Base-by-base conservation (phyloP, 2,329 filamentous ascomycete species). In the Metarhizium album region DNA sequence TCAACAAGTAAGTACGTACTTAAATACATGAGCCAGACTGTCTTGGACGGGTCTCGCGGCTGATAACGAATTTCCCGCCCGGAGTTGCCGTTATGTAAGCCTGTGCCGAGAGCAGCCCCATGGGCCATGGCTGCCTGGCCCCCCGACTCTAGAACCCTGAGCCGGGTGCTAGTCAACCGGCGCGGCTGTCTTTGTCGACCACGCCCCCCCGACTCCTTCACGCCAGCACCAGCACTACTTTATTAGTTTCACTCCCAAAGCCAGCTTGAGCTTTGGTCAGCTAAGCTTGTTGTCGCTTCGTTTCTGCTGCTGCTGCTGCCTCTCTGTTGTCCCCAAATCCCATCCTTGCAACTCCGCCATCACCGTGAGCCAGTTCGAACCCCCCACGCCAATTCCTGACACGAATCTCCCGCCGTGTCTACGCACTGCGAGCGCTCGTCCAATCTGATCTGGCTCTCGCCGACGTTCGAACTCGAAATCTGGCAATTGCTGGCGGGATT, bases 61-160 rank as follows among this genome's bases (percentile, higher is more conserved):
- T 29, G 27, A 29, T 29, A 9, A 29, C 27, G 27, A 29, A 9
- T 29, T 29, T 29, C 27, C 27, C 27, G 27, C 27, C 27, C 27
- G 27, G 49, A 43, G 42, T 48, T 31, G 24, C 45, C 45, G 43
- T 54, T 54, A 54, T 51, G 53, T 54, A 54, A 54, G 53, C 53
- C 20, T 29, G 35, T 7, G 33, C 33, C 33, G 33, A 35, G 33
- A 35, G 33, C 33, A 35, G 13, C 13, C 33, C 37, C 33, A 22
- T 18, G 48, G 29, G 29, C 29, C 43, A n/a, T n/a, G n/a, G n/a
- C n/a, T n/a, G n/a, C n/a, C n/a, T n/a, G n/a, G n/a, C n/a, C n/a
- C 45, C 43, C 49, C 38, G 43, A 50, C 14, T 42, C 11, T 16
- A 8, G 14, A 35, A 14, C 5, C 29, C n/a, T n/a, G n/a, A n/a